Evolutionary conservation across 2,329 filamentous ascomycete species (phyloP).

Genomic region (Pseudogymnoascus sp.): DNA sequence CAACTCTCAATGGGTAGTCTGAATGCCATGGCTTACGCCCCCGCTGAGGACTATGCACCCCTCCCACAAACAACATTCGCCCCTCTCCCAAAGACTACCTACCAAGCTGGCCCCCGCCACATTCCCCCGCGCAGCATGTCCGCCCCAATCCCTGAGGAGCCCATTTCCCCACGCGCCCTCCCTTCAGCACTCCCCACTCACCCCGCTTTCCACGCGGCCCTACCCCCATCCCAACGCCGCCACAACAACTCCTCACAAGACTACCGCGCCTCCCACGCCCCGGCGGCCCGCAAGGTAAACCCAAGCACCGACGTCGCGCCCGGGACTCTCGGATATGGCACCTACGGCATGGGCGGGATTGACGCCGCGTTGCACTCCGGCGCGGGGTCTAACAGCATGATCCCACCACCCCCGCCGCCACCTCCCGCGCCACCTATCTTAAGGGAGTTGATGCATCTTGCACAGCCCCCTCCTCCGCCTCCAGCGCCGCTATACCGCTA

Average conservation of each 20-base stretch:
- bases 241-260: constrained; percentile 17
- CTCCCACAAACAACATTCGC: constrained; percentile 18
- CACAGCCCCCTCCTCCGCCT: constrained; percentile 52
- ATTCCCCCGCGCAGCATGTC: constrained; percentile 52
- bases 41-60: constrained; percentile 22
- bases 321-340: constrained; percentile 25
- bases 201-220: constrained; percentile 34
- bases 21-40: constrained; percentile 21
- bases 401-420: constrained; percentile 46
- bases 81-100: constrained; percentile 23
- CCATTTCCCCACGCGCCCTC: constrained; percentile 26
- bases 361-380: constrained; percentile 36
- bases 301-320: constrained; percentile 23
- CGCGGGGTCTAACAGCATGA: constrained; percentile 36
- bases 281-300: constrained; percentile 24
- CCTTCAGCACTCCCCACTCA: constrained; percentile 30
- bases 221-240: constrained; percentile 28
- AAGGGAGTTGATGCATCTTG: constrained; percentile 56
- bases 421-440: constrained; percentile 45
- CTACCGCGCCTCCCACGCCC: constrained; percentile 14
- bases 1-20: constrained; percentile 18
- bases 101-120: constrained; percentile 36
- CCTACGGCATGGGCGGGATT: constrained; percentile 36
- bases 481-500: constrained; percentile 47
- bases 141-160: constrained; percentile 45